Conservation (phyloP, 2,329 filamentous ascomycete species). For the Neurospora sp. region DNA sequence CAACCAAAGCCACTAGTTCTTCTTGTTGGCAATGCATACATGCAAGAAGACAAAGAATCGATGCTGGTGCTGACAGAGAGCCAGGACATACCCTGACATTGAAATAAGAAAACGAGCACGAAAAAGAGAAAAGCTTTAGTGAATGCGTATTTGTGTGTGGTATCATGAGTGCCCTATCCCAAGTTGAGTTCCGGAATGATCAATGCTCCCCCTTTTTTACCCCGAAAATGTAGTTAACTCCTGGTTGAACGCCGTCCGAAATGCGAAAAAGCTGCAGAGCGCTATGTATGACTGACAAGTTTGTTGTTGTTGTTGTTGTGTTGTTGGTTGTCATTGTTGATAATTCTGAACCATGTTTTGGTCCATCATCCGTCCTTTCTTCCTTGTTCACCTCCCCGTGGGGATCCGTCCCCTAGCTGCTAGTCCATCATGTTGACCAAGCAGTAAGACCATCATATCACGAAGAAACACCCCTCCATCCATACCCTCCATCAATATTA, state of each 20-base stretch:
- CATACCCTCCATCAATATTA: conserved; percentile 66
- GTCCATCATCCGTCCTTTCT: background rate
- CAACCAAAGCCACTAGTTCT: background rate
- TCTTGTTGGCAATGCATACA: too few species aligned
- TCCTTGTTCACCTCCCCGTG: background rate
- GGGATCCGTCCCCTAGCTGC: too few species aligned
- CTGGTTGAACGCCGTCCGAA: background rate
- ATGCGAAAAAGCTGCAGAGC: background rate
- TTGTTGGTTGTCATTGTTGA: background rate
- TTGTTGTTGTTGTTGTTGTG: background rate
- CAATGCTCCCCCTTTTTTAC: background rate
- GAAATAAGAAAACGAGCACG: background rate
- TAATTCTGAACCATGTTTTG: background rate
- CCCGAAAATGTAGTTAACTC: background rate
- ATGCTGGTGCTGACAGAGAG: background rate
- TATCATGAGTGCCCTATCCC: background rate
- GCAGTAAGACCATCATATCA: too few species aligned
- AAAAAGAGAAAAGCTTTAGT: background rate
- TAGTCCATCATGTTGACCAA: too few species aligned
- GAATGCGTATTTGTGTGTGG: background rate
- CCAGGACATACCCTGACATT: background rate
- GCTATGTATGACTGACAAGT: background rate
- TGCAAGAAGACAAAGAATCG: background rate
- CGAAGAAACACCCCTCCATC: conserved; percentile 37
- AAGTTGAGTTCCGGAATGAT: background rate